These are phyloP conservation scores for Pythium monospermum DNA, from an alignment of 352 stramenopile genomes.

Conservation along the genomic window DNA sequence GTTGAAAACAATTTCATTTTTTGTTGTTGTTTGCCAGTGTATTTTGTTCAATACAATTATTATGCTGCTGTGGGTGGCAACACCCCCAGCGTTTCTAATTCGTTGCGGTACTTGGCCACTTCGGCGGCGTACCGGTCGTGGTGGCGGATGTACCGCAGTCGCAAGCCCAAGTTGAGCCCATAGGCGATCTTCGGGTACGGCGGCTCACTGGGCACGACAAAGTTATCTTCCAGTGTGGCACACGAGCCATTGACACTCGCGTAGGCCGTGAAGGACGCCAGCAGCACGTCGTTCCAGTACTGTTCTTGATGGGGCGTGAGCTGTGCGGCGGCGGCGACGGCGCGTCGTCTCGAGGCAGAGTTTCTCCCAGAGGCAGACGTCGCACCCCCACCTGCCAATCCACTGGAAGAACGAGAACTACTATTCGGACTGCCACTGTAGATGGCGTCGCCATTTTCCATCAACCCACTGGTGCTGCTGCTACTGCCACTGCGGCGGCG, in stretches of 20 bases:
- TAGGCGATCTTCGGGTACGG: slow-evolving; percentile 52
- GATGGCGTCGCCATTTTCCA: no score
- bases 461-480: slow-evolving; percentile 8
- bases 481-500: slow-evolving; percentile 17
- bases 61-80: slow-evolving; percentile 1
- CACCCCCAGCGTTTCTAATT: slow-evolving; percentile 32
- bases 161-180: slow-evolving; percentile 67
- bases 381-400: no score
- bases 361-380: no score
- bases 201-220: slow-evolving; percentile 49
- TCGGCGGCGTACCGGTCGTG: slow-evolving; percentile 63
- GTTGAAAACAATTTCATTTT: background rate
- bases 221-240: slow-evolving; percentile 46
- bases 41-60: no score
- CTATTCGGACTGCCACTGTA: no score
- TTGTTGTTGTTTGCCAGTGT: background rate
- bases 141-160: slow-evolving; percentile 61
- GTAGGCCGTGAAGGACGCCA: slow-evolving; percentile 58
- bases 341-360: no score
- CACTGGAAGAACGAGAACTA: no score
- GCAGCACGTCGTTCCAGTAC: slow-evolving; percentile 72
- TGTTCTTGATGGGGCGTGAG: slow-evolving; percentile 50
- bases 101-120: slow-evolving; percentile 43
- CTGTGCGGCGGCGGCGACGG: no score
- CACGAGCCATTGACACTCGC: slow-evolving; percentile 44